Percentiles rank a stretch among this genome's conserved stretches.
Conservation (phyloP, 768 basidiomycete genomes). For the Boletus insuetus region DNA sequence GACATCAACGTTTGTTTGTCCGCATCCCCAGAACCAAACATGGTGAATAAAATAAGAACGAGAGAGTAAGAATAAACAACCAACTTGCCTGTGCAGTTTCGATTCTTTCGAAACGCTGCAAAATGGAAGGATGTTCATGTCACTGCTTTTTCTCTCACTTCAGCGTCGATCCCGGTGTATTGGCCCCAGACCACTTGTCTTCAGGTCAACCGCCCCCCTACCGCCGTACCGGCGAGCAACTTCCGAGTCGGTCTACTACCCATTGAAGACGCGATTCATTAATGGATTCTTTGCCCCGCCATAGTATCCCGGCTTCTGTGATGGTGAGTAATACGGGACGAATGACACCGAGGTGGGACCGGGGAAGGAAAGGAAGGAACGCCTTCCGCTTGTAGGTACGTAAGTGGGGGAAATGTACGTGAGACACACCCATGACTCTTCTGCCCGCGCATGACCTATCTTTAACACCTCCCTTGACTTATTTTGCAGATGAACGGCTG, state of each 20-base stretch:
- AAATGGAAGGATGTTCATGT: constrained; percentile 11
- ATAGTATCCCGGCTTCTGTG: not conserved
- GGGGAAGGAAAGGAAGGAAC: constrained; percentile 10
- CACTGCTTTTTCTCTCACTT: not conserved
- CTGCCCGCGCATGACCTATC: not conserved
- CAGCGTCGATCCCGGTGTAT: constrained; percentile 14
- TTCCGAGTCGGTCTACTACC: not conserved
- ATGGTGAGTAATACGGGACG: not conserved
- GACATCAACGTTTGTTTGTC: constrained; percentile 8
- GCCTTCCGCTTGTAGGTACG: constrained; percentile 8
- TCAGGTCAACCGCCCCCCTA: not conserved
- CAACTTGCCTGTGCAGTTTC: not conserved
- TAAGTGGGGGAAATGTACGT: constrained; percentile 15
- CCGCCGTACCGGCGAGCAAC: not conserved
- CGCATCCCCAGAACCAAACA: constrained; percentile 14
- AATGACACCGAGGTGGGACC: not conserved
- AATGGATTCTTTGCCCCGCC: not conserved
- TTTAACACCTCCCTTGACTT: not conserved
- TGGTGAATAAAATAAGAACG: constrained; percentile 8
- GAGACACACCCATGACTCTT: not conserved
- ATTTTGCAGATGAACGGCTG: not conserved
- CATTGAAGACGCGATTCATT: not conserved
- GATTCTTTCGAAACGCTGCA: not conserved
- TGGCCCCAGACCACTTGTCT: constrained; percentile 5
- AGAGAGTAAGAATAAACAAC: not conserved